Percentiles rank a stretch among this genome's conserved stretches.
Evolutionary conservation across 768 basidiomycete genomes (phyloP).

Genomic region (Suillus decipiens): DNA sequence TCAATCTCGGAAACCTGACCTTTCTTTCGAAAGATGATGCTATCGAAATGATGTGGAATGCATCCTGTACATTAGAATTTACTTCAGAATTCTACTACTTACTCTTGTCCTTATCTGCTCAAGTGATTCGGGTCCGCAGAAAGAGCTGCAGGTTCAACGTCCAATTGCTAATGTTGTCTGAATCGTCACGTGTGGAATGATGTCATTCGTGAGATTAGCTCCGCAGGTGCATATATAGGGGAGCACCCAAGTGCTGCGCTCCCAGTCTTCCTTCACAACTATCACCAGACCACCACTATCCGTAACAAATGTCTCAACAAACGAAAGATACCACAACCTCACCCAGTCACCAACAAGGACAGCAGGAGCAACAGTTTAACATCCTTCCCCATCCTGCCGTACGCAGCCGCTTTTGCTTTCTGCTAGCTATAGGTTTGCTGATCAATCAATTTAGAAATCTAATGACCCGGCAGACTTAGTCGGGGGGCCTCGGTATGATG

Average conservation of each 20-base stretch:
- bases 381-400: slow-evolving; percentile 69
- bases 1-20: slow-evolving; percentile 13
- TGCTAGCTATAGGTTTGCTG: neutral
- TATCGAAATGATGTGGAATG: slow-evolving; percentile 53
- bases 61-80: slow-evolving; percentile 14
- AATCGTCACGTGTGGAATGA: slow-evolving; percentile 1
- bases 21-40: slow-evolving; percentile 60
- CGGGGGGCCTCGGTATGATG: slow-evolving; percentile 36
- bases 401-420: slow-evolving; percentile 18
- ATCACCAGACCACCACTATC: neutral
- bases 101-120: neutral
- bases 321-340: neutral
- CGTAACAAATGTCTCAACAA: slow-evolving; percentile 5
- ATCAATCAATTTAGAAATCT: slow-evolving; percentile 43
- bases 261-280: neutral
- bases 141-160: neutral
- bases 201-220: neutral
- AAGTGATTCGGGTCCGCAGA: neutral
- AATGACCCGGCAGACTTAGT: slow-evolving; percentile 59
- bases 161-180: neutral
- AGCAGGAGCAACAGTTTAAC: slow-evolving; percentile 43
- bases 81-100: slow-evolving; percentile 1
- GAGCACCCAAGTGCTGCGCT: neutral
- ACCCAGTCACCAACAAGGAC: slow-evolving; percentile 2
- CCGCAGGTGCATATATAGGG: slow-evolving; percentile 3